Conservation (phyloP, 495 filamentous ascomycete genomes). For the Penicillium coprophilum region DNA sequence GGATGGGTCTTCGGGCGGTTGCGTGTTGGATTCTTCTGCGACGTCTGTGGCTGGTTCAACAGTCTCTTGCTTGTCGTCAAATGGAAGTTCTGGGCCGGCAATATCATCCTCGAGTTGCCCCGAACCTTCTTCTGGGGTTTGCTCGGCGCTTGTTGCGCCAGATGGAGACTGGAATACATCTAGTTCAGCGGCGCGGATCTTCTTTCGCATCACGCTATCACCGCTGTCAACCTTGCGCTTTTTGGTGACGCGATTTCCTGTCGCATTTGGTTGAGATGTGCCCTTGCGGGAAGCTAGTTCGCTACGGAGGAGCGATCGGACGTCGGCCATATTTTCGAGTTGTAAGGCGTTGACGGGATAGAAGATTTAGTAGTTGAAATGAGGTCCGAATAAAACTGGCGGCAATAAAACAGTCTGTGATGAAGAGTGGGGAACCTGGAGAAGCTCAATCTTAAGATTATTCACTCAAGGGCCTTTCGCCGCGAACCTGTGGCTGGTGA, state of each 20-base stretch:
- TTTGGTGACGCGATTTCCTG: constrained; percentile 48
- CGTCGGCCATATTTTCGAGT: constrained; percentile 67
- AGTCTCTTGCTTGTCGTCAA: constrained; percentile 20
- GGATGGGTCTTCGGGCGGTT: constrained; percentile 15
- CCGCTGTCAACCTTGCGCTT: constrained; percentile 58
- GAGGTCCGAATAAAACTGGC: constrained; percentile 12
- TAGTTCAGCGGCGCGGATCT: constrained; percentile 39
- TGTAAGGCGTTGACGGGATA: background rate
- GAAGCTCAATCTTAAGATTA: constrained; percentile 23
- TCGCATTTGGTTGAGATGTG: constrained; percentile 42
- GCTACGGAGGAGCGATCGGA: constrained; percentile 76
- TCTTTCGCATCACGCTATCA: constrained; percentile 49
- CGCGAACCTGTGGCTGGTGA: constrained; percentile 17
- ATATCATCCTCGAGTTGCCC: constrained; percentile 34
- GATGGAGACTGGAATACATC: constrained; percentile 27
- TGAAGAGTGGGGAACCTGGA: constrained; percentile 33
- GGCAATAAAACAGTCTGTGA: constrained; percentile 9
- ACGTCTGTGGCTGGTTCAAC: constrained; percentile 12
- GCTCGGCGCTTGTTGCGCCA: constrained; percentile 26
- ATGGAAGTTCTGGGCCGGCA: constrained; percentile 30
- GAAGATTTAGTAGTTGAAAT: background rate
- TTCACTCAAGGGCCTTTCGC: constrained; percentile 10
- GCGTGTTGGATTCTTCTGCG: constrained; percentile 18
- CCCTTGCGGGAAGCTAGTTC: constrained; percentile 77
- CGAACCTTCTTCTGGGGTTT: constrained; percentile 24